phyloP scores from a whole-genome alignment of 495 filamentous ascomycete species.

The Arthonia radiata region DNA sequence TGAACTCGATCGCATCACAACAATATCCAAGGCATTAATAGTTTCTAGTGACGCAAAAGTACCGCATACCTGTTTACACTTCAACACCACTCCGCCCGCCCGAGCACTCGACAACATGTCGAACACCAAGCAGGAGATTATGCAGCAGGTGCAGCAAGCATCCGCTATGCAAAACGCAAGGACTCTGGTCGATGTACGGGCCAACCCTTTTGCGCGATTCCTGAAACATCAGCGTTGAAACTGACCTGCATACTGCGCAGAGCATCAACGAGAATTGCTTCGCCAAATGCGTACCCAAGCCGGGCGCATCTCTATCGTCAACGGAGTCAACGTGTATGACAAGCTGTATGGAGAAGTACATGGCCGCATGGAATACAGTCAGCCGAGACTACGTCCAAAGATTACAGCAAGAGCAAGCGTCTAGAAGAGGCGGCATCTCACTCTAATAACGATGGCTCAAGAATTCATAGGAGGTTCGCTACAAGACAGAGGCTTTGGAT shows the following conservation, averaged over 20 bases:
- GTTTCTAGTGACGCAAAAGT: slow-evolving; percentile 8
- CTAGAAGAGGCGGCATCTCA: no score
- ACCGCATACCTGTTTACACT: no score
- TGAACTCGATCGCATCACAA: background rate
- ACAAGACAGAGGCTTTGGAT: no score
- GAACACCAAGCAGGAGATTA: slow-evolving; percentile 43
- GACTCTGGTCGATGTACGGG: slow-evolving; percentile 48
- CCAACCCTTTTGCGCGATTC: no score
- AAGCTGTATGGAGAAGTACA: slow-evolving; percentile 94
- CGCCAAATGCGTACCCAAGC: slow-evolving; percentile 71
- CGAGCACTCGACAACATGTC: no score
- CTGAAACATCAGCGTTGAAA: no score
- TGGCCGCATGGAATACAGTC: slow-evolving; percentile 72
- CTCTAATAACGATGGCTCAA: no score
- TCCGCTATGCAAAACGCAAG: slow-evolving; percentile 50
- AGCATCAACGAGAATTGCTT: slow-evolving; percentile 97
- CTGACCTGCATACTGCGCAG: slow-evolving; percentile 19
- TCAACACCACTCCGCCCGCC: slow-evolving; percentile 11
- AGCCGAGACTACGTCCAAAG: slow-evolving; percentile 48
- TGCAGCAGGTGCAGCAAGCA: slow-evolving; percentile 52
- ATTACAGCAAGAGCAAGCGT: slow-evolving; percentile 45
- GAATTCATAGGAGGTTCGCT: no score
- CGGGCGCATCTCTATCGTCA: slow-evolving; percentile 47
- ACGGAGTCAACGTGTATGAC: slow-evolving; percentile 57
- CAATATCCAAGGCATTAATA: slow-evolving; percentile 10